phyloP scores from a whole-genome alignment of 2,329 filamentous ascomycete species.

The Salinomyces thailandicus region DNA sequence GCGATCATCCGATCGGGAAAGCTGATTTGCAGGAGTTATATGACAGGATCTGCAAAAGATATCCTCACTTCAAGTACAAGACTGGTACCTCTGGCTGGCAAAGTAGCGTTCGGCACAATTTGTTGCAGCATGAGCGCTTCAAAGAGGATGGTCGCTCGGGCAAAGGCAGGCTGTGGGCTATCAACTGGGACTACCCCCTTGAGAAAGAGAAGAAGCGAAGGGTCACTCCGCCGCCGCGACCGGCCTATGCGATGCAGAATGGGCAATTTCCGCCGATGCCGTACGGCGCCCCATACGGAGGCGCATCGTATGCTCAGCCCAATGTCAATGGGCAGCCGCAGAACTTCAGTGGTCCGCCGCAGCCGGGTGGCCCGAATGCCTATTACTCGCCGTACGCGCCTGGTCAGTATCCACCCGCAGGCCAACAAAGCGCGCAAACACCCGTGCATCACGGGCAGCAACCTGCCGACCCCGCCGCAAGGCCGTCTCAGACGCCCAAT shows the following conservation, averaged over 20 bases:
- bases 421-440: conserved; percentile 1
- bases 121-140: conserved; percentile 49
- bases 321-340: conserved; percentile 10
- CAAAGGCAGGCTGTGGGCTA: conserved; percentile 54
- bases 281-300: conserved; percentile 3
- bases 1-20: conserved; percentile 43
- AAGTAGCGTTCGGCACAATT: conserved; percentile 55
- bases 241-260: conserved; percentile 12
- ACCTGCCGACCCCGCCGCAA: not conserved
- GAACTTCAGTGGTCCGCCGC: conserved; percentile 10
- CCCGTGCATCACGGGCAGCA: not conserved
- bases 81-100: conserved; percentile 54
- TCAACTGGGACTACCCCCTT: conserved; percentile 48
- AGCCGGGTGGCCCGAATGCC: conserved; percentile 6
- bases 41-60: conserved; percentile 51
- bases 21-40: conserved; percentile 59
- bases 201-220: conserved; percentile 48
- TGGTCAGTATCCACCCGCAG: conserved; percentile 5
- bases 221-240: conserved; percentile 29
- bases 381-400: conserved; percentile 10
- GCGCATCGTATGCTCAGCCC: conserved; percentile 9
- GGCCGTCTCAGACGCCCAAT: not conserved
- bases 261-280: conserved; percentile 9
- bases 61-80: conserved; percentile 53
- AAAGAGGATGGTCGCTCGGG: conserved; percentile 50